A percentile compares a stretch with the other conserved stretches of the same genome.
These are phyloP conservation scores for Cyberlindnera mrakii DNA, from an alignment of 805 yeast species.

Conservation along the genomic window DNA sequence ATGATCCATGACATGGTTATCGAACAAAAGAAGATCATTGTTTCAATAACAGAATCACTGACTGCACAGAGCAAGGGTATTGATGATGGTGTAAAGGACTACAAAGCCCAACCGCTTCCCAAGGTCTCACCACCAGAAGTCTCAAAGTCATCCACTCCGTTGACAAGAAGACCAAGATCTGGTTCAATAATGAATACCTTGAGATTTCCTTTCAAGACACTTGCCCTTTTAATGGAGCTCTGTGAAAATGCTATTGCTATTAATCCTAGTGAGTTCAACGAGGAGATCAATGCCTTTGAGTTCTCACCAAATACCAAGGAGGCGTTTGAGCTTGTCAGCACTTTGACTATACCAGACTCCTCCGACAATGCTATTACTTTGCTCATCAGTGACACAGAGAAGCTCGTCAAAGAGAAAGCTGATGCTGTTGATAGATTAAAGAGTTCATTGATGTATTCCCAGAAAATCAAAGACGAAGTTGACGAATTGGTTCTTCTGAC, in stretches of 20 bases:
- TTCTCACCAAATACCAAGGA: slow-evolving; percentile 58
- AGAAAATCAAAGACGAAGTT: slow-evolving; percentile 72
- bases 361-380: slow-evolving; percentile 60
- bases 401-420: slow-evolving; percentile 54
- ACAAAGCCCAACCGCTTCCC: slow-evolving; percentile 52
- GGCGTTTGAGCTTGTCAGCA: slow-evolving; percentile 41
- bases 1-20: slow-evolving; percentile 65
- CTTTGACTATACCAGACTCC: slow-evolving; percentile 39
- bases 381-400: slow-evolving; percentile 63
- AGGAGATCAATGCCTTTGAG: slow-evolving; percentile 21
- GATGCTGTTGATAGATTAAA: slow-evolving; percentile 66
- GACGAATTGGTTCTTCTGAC: slow-evolving; percentile 59
- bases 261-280: slow-evolving; percentile 59
- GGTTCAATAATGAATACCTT: slow-evolving; percentile 35
- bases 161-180: slow-evolving; percentile 31
- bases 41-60: slow-evolving; percentile 28
- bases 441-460: slow-evolving; percentile 68
- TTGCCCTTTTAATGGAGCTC: slow-evolving; percentile 51
- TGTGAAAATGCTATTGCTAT: slow-evolving; percentile 72
- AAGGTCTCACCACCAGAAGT: slow-evolving; percentile 18
- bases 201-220: slow-evolving; percentile 57
- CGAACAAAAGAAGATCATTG: slow-evolving; percentile 59
- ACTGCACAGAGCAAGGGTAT: slow-evolving; percentile 18
- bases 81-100: slow-evolving; percentile 28
- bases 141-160: slow-evolving; percentile 11